These are phyloP conservation scores for Cucumis hystrix DNA, from an alignment of 306 rosid genomes.

Conservation along the genomic window DNA sequence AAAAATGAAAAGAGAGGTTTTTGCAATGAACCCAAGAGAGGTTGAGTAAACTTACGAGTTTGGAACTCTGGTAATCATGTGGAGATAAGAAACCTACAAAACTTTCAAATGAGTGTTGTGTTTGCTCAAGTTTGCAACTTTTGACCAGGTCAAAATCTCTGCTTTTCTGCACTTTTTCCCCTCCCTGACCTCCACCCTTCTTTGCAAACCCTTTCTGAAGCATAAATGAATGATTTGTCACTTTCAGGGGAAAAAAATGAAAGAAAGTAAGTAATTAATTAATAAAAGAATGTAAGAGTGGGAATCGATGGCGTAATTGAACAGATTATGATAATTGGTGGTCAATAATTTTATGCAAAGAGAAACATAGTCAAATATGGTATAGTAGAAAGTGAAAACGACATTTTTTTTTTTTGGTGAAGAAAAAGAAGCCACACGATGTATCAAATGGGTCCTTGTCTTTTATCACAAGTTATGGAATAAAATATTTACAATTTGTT, in stretches of 20 bases:
- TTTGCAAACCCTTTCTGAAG: conserved; percentile 9
- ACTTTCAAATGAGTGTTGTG: not conserved
- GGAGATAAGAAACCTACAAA: conserved; percentile 4
- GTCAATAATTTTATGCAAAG: conserved; percentile 6
- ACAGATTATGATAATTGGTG: not conserved
- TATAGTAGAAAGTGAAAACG: conserved; percentile 6
- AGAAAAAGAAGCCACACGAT: not conserved
- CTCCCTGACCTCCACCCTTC: not conserved
- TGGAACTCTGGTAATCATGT: not conserved
- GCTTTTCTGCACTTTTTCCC: not conserved
- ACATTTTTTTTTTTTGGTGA: not conserved
- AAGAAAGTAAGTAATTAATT: not conserved
- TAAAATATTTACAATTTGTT: not conserved
- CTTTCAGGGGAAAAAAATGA: not conserved
- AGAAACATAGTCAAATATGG: conserved; percentile 5
- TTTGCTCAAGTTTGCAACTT: conserved; percentile 6
- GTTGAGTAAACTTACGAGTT: conserved; percentile 1
- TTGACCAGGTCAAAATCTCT: conserved; percentile 1
- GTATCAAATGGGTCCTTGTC: not conserved
- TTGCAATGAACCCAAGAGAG: not conserved
- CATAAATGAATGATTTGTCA: not conserved
- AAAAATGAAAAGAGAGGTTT: conserved; percentile 3
- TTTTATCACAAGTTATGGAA: conserved; percentile 4
- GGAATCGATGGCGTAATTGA: conserved; percentile 2
- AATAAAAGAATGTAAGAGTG: not conserved